A percentile compares a stretch with the other conserved stretches of the same genome.
These are phyloP conservation scores for Carpinus fangiana DNA, from an alignment of 306 rosid species.

Conservation along the genomic window DNA sequence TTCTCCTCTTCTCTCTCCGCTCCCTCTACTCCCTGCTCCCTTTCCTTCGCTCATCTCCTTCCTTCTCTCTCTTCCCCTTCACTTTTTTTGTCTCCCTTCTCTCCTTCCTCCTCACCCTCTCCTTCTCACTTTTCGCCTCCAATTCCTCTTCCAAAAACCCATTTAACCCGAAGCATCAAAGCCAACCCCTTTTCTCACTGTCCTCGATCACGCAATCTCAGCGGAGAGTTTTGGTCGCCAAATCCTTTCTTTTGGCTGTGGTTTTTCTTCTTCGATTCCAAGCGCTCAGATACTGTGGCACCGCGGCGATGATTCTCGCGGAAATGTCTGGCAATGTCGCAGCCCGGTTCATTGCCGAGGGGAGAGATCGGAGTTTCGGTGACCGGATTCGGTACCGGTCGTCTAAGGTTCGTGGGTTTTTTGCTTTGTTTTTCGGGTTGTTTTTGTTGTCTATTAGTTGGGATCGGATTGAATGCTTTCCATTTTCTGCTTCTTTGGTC, in stretches of 20 bases:
- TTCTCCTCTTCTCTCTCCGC: conserved; percentile 72
- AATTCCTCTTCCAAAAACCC: conserved; percentile 42
- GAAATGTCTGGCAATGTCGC: conserved; percentile 67
- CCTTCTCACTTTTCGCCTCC: conserved; percentile 38
- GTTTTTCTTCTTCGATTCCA: conserved; percentile 83
- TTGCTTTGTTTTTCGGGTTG: conserved; percentile 51
- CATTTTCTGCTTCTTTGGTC: conserved; percentile 47
- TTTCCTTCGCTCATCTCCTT: conserved; percentile 78
- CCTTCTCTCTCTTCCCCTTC: conserved; percentile 69
- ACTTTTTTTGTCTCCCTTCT: conserved; percentile 71
- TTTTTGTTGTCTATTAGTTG: conserved; percentile 69
- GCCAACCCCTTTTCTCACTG: conserved; percentile 36
- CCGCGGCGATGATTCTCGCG: conserved; percentile 90
- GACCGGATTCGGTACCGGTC: conserved; percentile 21
- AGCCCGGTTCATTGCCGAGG: conserved; percentile 42
- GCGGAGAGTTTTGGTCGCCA: conserved; percentile 40
- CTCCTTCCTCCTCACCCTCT: conserved; percentile 55
- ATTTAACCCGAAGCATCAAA: conserved; percentile 40
- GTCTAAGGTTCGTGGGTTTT: conserved; percentile 61
- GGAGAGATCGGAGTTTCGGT: conserved; percentile 22
- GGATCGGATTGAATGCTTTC: conserved; percentile 82
- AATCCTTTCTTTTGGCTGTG: conserved; percentile 64
- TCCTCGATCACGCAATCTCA: conserved; percentile 50
- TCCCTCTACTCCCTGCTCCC: conserved; percentile 75
- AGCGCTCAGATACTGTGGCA: conserved; percentile 78